Evolutionary conservation across 148 eudicot species (phyloP).

Genomic region (Rhododendron ferrugineum): DNA sequence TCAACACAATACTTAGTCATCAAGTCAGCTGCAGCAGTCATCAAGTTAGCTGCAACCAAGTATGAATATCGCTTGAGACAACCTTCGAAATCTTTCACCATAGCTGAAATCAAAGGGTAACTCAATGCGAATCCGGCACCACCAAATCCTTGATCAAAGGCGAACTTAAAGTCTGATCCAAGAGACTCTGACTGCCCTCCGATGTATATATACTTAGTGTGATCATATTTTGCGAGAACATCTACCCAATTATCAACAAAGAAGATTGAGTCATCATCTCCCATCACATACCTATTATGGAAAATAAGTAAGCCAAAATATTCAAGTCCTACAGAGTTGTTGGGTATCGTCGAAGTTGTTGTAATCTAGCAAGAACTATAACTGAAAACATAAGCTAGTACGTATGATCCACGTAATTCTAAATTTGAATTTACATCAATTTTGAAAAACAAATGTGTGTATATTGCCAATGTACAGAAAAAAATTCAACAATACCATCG

Average conservation of each 20-base stretch:
- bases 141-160: conserved; percentile 30
- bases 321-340: background rate
- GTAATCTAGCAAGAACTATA: background rate
- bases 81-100: conserved; percentile 16
- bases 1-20: conserved; percentile 21
- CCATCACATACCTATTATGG: conserved; percentile 14
- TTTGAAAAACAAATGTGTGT: no score
- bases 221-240: conserved; percentile 22
- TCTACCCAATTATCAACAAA: conserved; percentile 32
- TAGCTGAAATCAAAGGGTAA: conserved; percentile 22
- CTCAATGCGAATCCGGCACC: conserved; percentile 38
- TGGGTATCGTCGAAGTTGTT: background rate
- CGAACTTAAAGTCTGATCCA: conserved; percentile 14
- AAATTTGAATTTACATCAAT: no score
- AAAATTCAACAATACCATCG: conserved; percentile 16
- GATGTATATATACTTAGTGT: conserved; percentile 25
- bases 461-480: background rate
- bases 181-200: conserved; percentile 28
- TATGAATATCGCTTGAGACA: conserved; percentile 22
- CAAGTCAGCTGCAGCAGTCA: conserved; percentile 14
- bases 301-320: background rate
- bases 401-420: no score
- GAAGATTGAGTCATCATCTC: no score
- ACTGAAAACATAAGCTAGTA: background rate
- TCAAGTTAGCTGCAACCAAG: conserved; percentile 12